Percentiles rank a stretch among this genome's conserved stretches.
phyloP scores from a whole-genome alignment of 768 basidiomycete genomes.

The Cyclocybe aegerita region DNA sequence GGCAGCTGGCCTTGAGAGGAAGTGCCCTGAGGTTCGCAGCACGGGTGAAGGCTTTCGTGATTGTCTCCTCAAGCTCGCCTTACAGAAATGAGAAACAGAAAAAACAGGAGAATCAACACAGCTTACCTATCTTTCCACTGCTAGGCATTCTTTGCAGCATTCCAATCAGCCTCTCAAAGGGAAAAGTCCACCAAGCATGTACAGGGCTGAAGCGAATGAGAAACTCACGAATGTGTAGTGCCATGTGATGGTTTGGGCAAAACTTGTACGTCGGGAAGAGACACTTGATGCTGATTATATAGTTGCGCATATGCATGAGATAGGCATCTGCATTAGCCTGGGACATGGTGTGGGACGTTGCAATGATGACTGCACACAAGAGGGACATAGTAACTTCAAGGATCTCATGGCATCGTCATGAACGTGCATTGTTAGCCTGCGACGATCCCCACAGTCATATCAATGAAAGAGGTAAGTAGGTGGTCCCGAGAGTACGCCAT shows the following conservation, averaged over 20 bases:
- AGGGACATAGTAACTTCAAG: constrained; percentile 9
- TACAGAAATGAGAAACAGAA: too few relatives aligned
- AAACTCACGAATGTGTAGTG: constrained; percentile 27
- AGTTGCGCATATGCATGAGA: constrained; percentile 19
- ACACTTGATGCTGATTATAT: constrained; percentile 17
- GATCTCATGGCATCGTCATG: constrained; percentile 20
- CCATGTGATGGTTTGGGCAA: constrained; percentile 29
- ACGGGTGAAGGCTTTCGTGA: too few relatives aligned
- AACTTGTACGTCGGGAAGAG: constrained; percentile 18
- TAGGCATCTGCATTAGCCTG: constrained; percentile 13
- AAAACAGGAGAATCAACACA: too few relatives aligned
- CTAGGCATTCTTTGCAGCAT: constrained; percentile 1
- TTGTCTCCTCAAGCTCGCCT: too few relatives aligned
- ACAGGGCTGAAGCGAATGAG: constrained; percentile 29
- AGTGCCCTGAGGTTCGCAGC: too few relatives aligned
- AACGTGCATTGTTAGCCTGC: constrained; percentile 4
- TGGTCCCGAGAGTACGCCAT: constrained; percentile 32
- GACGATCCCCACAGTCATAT: constrained; percentile 29
- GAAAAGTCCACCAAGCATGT: constrained; percentile 31
- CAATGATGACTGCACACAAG: constrained; percentile 23
- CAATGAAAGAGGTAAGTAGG: constrained; percentile 32
- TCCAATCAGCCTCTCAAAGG: constrained; percentile 6
- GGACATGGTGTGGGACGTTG: constrained; percentile 18
- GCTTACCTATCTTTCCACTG: not conserved
- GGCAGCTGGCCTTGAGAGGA: too few relatives aligned